Percentiles rank a stretch among this genome's conserved stretches.
phyloP scores from a whole-genome alignment of 352 stramenopile genomes.

The Pythium phragmiticola region DNA sequence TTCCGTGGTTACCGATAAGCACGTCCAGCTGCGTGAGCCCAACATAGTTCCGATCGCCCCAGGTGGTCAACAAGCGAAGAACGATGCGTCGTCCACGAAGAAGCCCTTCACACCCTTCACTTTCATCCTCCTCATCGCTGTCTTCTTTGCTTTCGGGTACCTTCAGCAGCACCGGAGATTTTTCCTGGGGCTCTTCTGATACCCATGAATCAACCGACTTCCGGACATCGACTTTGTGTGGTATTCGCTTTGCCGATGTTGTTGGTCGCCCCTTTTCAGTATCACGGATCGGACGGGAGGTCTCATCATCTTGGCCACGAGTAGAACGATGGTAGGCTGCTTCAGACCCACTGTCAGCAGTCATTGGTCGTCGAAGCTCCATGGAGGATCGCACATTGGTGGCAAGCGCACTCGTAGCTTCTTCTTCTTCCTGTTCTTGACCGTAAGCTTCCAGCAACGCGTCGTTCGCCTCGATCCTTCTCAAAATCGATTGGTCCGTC shows the following conservation, averaged over 20 bases:
- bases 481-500: slow-evolving; percentile 52
- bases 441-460: slow-evolving; percentile 21
- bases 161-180: slow-evolving; percentile 42
- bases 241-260: slow-evolving; percentile 38
- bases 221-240: slow-evolving; percentile 15
- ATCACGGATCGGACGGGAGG: not conserved
- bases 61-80: slow-evolving; percentile 62
- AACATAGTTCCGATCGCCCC: slow-evolving; percentile 85
- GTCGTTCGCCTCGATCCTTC: slow-evolving; percentile 74
- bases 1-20: slow-evolving; percentile 44
- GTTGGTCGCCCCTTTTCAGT: slow-evolving; percentile 28
- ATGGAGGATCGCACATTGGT: slow-evolving; percentile 38
- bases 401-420: slow-evolving; percentile 38
- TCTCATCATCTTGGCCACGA: slow-evolving; percentile 1
- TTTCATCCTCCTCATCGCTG: slow-evolving; percentile 19
- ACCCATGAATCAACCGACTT: slow-evolving; percentile 53
- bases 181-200: slow-evolving; percentile 47
- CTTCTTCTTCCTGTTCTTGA: slow-evolving; percentile 44
- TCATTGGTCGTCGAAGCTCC: slow-evolving; percentile 49
- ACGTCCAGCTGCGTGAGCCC: slow-evolving; percentile 78
- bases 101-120: slow-evolving; percentile 22
- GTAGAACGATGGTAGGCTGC: not conserved
- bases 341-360: slow-evolving; percentile 40
- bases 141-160: slow-evolving; percentile 25
- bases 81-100: slow-evolving; percentile 49